Percentiles rank a stretch among this genome's conserved stretches.
These are phyloP conservation scores for Botrytis aclada DNA, from an alignment of 2,329 filamentous ascomycete species.

Conservation along the genomic window DNA sequence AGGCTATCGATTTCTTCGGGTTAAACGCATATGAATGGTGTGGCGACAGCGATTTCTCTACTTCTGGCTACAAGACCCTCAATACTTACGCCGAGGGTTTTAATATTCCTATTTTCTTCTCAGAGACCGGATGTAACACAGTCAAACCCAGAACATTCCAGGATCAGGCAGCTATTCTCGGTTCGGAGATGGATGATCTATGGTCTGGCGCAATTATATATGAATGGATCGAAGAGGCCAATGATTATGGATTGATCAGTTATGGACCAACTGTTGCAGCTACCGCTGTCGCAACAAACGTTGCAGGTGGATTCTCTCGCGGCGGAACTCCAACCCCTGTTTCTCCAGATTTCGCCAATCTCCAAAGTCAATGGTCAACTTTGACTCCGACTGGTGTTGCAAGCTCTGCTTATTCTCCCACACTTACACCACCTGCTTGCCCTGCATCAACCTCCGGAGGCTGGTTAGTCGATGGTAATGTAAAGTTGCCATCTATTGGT, in stretches of 20 bases:
- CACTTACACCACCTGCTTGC: slow-evolving; percentile 63
- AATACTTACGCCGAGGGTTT: slow-evolving; percentile 65
- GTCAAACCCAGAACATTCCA: slow-evolving; percentile 59
- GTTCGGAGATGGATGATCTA: slow-evolving; percentile 64
- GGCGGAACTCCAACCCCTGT: slow-evolving; percentile 72
- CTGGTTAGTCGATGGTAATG: slow-evolving; percentile 72
- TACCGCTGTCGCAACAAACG: slow-evolving; percentile 50
- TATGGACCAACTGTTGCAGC: slow-evolving; percentile 63
- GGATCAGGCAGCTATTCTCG: slow-evolving; percentile 76
- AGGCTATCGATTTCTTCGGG: slow-evolving; percentile 78
- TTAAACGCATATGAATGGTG: slow-evolving; percentile 87
- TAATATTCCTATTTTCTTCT: slow-evolving; percentile 85
- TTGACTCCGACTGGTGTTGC: slow-evolving; percentile 67
- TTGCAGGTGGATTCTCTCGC: slow-evolving; percentile 65
- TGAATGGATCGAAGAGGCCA: slow-evolving; percentile 84
- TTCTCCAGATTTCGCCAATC: slow-evolving; percentile 73
- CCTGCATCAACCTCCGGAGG: slow-evolving; percentile 64
- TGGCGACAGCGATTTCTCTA: slow-evolving; percentile 51
- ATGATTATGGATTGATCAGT: slow-evolving; percentile 76
- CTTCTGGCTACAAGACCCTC: slow-evolving; percentile 67
- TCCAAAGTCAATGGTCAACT: slow-evolving; percentile 73
- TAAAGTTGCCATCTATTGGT: slow-evolving; percentile 66
- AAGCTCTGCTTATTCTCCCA: slow-evolving; percentile 62
- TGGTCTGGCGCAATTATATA: slow-evolving; percentile 81
- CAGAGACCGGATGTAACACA: slow-evolving; percentile 80